phyloP scores from a whole-genome alignment of 495 filamentous ascomycete genomes.

The Penicillium diatomitis region DNA sequence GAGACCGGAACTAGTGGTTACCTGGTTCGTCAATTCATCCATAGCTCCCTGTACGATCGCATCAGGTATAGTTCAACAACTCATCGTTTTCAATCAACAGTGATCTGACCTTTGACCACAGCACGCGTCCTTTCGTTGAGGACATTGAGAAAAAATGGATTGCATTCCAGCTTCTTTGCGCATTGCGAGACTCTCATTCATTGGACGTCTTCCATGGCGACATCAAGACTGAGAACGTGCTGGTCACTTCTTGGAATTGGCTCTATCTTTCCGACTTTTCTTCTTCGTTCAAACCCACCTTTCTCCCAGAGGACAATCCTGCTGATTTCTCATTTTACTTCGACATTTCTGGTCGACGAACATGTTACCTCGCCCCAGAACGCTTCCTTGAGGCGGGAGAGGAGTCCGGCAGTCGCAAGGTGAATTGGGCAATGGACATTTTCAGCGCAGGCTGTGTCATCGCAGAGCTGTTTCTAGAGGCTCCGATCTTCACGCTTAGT shows the following conservation, averaged over 20 bases:
- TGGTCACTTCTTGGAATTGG: constrained; percentile 99
- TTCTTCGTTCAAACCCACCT: constrained; percentile 88
- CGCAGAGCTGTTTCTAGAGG: constrained; percentile 92
- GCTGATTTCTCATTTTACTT: constrained; percentile 97
- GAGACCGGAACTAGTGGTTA: constrained; percentile 88
- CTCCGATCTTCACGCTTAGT: constrained; percentile 83
- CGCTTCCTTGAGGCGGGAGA: constrained; percentile 69
- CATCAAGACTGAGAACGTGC: constrained; percentile 93
- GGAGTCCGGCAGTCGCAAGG: constrained; percentile 48
- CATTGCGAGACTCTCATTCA: constrained; percentile 82
- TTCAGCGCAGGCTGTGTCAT: constrained; percentile 98
- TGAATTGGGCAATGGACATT: constrained; percentile 97
- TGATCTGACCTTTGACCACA: constrained; percentile 21
- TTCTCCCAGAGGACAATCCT: constrained; percentile 92
- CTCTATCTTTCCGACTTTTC: constrained; percentile 96
- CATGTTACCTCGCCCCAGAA: constrained; percentile 96
- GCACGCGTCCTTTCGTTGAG: constrained; percentile 93
- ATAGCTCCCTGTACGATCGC: constrained; percentile 95
- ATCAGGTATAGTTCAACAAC: constrained; percentile 48
- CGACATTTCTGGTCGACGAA: constrained; percentile 81
- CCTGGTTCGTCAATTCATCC: constrained; percentile 90
- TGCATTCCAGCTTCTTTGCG: constrained; percentile 90
- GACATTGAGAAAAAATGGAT: constrained; percentile 99
- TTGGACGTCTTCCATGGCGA: constrained; percentile 93
- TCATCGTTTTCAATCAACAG: not conserved